Base-by-base conservation (phyloP, 345 rosid genomes). In the Ceriops zippeliana region DNA sequence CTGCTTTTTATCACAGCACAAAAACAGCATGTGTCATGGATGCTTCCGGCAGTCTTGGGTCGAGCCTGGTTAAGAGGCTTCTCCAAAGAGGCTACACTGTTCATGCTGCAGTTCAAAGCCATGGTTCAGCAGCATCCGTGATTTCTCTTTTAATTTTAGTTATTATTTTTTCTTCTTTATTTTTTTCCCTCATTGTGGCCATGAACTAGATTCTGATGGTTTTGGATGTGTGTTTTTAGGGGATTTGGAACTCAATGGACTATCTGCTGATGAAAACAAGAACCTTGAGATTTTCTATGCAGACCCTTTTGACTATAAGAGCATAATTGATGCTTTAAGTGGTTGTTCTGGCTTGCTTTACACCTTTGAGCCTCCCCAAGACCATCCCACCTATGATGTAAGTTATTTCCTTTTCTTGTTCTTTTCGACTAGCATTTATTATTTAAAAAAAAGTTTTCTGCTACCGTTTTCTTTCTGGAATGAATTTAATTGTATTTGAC, bases 321-420 rank as follows among this genome's bases (percentile, higher is more conserved):
- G 87, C 77, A 78, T 89, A 4, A 49, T 71, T 27, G 85, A 78
- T 28, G 86, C 93, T 3, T 11, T 86, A 7, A 85, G 67, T 59
- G 89, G 87, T 5, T 89, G 93, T 26, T 74, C 69, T 26, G 90
- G 85, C 35, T 61, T 89, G 82, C 85, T 86, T 71, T 89, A 86
- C 68, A 54, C 76, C 15, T 86, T 84, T 53, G 89, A 86, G 63
- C 84, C 86, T 51, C 80, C 87, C 1, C 35, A 72, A 22, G 87
- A 84, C 57, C 85, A 83, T 22, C 76, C 84, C 31, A 30, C 51
- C 42, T 83, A 83, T 67, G 89, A 88, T 71, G 93, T 88, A 80
- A 17, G 83, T 67, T 8, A 6, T 1, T 54, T 37, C 19, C 7
- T 19, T 38, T 17, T 6, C 3, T 53, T 32, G 17, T 70, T 21